These are phyloP conservation scores for Limnomonas spitsbergensis DNA, from an alignment of 139 green algal species.

Conservation along the genomic window DNA sequence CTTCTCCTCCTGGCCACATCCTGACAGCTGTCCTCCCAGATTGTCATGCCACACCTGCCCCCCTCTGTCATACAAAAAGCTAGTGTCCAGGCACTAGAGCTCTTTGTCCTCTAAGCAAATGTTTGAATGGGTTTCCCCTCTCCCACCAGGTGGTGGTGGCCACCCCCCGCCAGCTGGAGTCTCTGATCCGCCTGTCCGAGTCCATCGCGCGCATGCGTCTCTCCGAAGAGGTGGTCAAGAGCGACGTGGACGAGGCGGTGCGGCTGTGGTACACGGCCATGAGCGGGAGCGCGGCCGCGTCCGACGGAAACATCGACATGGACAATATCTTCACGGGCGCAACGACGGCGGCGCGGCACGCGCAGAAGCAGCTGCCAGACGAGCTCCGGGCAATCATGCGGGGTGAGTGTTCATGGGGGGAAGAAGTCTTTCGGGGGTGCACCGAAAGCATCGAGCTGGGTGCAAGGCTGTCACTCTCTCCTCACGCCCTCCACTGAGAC, in stretches of 20 bases:
- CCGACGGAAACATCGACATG: constrained; percentile 21
- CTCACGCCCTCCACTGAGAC: background rate
- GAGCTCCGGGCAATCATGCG: background rate
- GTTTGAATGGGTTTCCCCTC: no score
- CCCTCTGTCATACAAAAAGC: no score
- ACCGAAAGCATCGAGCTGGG: background rate
- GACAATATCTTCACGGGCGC: constrained; percentile 24
- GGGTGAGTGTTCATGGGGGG: background rate
- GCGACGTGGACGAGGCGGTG: constrained; percentile 65
- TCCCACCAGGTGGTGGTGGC: constrained; percentile 61
- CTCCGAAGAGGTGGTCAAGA: constrained; percentile 36
- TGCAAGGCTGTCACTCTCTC: background rate
- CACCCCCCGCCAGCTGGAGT: constrained; percentile 92
- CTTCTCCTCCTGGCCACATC: no score
- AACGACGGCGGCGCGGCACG: constrained; percentile 4
- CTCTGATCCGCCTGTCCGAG: constrained; percentile 84
- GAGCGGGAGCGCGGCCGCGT: background rate
- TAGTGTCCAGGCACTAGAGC: no score
- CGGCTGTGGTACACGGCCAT: constrained; percentile 42
- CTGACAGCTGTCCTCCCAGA: no score
- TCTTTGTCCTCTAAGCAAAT: no score
- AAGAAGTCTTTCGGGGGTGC: background rate
- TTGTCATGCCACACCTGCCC: no score
- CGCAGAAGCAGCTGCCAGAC: constrained; percentile 4
- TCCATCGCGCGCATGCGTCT: constrained; percentile 79